Evolutionary conservation across 2,329 filamentous ascomycete genomes (phyloP), one percentile per base, ranked within the genome.

Genomic region (Pseudopyricularia javanii): DNA sequence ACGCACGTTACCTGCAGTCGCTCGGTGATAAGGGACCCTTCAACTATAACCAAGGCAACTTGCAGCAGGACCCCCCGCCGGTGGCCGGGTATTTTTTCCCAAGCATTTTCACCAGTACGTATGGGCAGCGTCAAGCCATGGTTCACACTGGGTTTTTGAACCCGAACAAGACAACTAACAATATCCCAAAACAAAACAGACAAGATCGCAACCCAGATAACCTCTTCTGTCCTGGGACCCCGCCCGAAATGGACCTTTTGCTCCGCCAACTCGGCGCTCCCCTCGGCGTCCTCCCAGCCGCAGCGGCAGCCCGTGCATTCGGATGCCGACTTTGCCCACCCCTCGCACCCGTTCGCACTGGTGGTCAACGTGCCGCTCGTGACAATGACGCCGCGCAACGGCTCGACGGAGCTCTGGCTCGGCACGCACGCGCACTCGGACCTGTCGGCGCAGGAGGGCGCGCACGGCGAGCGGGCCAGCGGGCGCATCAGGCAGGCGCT

Each of bases 11-110:
- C 3, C 66, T 84, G 2, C 75, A 77, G 54, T 67, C 66, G 1
- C 65, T 69, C 32, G 77, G 78, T 2, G 71, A 80, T 20, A 69
- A 78, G 15, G 72, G 74, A 0, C 78, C 77, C 0, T 84, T 75
- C 67, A 83, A 83, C 58, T 83, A 83, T 60, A 82, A 83, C 59
- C 72, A 72, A 49, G 78, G 76, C 1, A 84, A 82, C 56, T 67
- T 82, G 33, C 79, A 83, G 56, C 80, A 83, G 60, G 79, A 82
- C 56, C 69, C 80, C 0, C 78, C 76, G 0, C 71, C 77, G 2
- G 71, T 74, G 0, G 63, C 66, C 0, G 63, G 75, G 45, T 74
- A 70, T 56, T 79, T 80, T 52, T 65, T 69, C 17, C 63, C 69
- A 1, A 66, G 66, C 4, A 75, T 83, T 26, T 80, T 82, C 53